Base-by-base conservation (phyloP, 140 eudicot genomes). In the Erigeron philadelphicus region DNA sequence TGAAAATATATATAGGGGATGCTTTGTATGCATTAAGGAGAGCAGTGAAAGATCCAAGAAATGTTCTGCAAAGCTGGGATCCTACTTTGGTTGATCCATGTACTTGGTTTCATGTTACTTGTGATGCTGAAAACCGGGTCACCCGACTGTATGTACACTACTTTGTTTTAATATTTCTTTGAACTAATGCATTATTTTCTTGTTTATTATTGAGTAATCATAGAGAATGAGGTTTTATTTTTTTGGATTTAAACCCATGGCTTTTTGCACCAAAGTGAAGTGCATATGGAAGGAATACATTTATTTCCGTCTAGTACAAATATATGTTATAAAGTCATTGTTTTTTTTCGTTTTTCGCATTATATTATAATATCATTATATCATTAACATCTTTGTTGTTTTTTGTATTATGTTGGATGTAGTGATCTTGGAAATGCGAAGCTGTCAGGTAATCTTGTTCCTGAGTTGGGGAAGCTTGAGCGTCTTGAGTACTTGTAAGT, bases 21-120 rank as follows among this genome's bases (percentile, higher is more conserved):
- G 95, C 95, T 73, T 78, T 86, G 54, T 81, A 73, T 76, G 87
- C 89, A 41, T 65, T 81, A 66, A 83, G 87, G 66, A 84, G 75
- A 41, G 70, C 77, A 40, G 81, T 86, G 15, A 60, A 53, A 2
- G 95, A 86, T 74, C 95, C 89, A 1, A 59, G 16, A 7, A 87
- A 84, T 77, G 78, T 84, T 9, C 64, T 83, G 67, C 77, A 83
- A 78, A 83, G 87, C 67, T 84, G 87, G 89, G 89, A 86, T 81
- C 95, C 87, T 46, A 84, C 95, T 43, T 67, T 84, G 64, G 95
- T 87, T 52, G 86, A 87, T 67, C 95, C 95, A 8, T 87, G 95
- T 80, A 87, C 95, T 54, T 87, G 95, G 95, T 84, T 87, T 62
- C 95, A 87, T 78, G 86, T 87, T 46, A 84, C 95, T 60, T 87